Conservation (phyloP, 306 rosid species). For the Castanea crenata region DNA sequence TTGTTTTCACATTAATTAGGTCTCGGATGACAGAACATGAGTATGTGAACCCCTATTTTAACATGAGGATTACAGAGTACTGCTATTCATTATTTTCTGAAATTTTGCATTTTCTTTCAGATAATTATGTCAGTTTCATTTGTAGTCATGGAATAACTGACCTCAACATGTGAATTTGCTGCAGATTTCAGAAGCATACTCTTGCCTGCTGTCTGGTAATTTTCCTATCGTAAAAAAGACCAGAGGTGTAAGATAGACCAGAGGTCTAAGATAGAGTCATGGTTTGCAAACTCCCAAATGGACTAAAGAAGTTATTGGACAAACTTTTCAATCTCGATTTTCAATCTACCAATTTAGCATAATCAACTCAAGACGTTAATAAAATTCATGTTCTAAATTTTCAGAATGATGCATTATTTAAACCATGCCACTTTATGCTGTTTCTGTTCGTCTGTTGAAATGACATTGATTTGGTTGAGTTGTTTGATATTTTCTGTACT, state of each 20-base stretch:
- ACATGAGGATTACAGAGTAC: not conserved
- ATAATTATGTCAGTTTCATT: not conserved
- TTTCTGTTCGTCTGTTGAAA: not conserved
- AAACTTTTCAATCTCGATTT: not conserved
- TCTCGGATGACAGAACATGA: not conserved
- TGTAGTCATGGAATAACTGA: constrained; percentile 16
- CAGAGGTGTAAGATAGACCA: not conserved
- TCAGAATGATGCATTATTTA: not conserved
- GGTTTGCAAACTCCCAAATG: constrained; percentile 17
- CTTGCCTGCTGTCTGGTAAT: constrained; percentile 61
- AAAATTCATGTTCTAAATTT: not conserved
- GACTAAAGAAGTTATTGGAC: constrained; percentile 7
- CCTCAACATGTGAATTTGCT: constrained; percentile 27
- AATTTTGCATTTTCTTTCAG: not conserved
- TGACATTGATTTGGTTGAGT: not conserved
- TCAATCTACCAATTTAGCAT: not conserved
- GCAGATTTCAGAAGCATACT: constrained; percentile 77
- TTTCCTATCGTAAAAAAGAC: not conserved
- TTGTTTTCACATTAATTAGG: not conserved
- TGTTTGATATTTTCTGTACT: not conserved
- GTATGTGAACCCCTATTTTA: not conserved
- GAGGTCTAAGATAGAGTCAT: not conserved
- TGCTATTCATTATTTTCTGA: not conserved
- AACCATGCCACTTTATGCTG: not conserved
- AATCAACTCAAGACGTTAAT: not conserved